Base-by-base conservation (phyloP, 306 rosid genomes). In the Psophocarpus tetragonolobus region DNA sequence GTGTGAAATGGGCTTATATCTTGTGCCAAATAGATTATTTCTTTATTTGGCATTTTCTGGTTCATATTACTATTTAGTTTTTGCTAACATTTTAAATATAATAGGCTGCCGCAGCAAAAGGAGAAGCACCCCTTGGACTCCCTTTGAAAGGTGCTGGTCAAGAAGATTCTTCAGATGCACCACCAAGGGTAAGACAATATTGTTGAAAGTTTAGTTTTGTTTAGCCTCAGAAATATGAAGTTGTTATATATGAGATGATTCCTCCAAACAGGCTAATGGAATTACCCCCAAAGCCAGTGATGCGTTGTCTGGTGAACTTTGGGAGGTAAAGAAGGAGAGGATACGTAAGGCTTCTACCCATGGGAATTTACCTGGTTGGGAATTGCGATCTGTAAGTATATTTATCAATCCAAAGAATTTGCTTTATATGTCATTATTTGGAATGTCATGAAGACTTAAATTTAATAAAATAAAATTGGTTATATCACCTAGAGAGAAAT, bases 71-170 rank as follows among this genome's bases (percentile, higher is more conserved):
- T 23, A n/a, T 27, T 33, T 68, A 4, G 18, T 27, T 53, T 48
- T 78, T 81, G 26, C n/a, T 53, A 35, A 65, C 74, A 67, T 84
- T 78, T 79, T 54, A 42, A 45, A 41, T 83, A 74, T 71, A 68
- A 58, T 87, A 94, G 98, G 98, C 98, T 51, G 98, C 97, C n/a
- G 98, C 98, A 48, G 98, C 97, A 9, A 94, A 94, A 79, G 98
- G 98, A 23, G 96, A 94, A 85, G 96, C 98, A 77, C 97, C 97
- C 79, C 90, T 91, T 83, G 98, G 98, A 73, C 97, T 94, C 15
- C 98, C 98, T 61, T 80, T 94, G 84, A 94, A 92, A 88, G 98
- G 97, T 75, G 96, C 97, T 67, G 96, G 97, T 74, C 97, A 92
- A 87, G 98, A 92, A 87, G 98, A 92, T 80, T 92, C 97, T 27